Percentiles rank a stretch among this genome's conserved stretches.
These are phyloP conservation scores for Entrophospora sp. DNA, from an alignment of 192 early-diverging fungal genomes.

Conservation along the genomic window DNA sequence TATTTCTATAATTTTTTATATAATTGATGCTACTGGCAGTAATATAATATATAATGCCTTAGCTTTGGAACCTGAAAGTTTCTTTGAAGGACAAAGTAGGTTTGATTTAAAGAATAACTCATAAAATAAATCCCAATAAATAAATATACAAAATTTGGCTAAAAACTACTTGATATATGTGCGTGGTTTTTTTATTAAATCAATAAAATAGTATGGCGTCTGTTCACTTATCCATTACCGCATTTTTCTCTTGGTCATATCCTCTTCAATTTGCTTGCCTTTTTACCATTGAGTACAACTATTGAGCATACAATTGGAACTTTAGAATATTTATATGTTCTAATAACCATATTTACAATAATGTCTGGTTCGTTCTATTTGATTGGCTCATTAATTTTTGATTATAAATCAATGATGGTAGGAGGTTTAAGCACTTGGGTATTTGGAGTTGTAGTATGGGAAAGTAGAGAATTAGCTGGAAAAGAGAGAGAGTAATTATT, in stretches of 20 bases:
- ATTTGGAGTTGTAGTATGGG: conserved; percentile 17
- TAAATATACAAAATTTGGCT: too few species aligned
- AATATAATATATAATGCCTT: background rate
- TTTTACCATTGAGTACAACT: conserved; percentile 8
- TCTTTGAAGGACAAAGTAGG: background rate
- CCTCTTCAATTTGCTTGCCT: background rate
- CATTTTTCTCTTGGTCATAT: conserved; percentile 12
- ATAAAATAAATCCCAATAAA: too few species aligned
- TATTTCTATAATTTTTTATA: background rate
- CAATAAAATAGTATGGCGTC: conserved; percentile 1
- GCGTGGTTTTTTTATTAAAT: too few species aligned
- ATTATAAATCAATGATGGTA: background rate
- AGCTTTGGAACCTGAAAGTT: background rate
- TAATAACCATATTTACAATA: conserved; percentile 3
- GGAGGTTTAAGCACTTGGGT: conserved; percentile 17
- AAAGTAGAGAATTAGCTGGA: conserved; percentile 5
- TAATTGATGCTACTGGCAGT: background rate
- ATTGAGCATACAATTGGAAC: conserved; percentile 14
- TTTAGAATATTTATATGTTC: background rate
- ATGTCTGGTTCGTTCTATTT: conserved; percentile 4
- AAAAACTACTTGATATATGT: too few species aligned
- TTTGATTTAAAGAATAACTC: too few species aligned
- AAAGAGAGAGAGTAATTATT: background rate
- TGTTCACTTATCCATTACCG: conserved; percentile 11
- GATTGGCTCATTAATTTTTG: background rate